Base-by-base conservation (phyloP, 352 stramenopile genomes). In the Salisapilia sapeloensis region DNA sequence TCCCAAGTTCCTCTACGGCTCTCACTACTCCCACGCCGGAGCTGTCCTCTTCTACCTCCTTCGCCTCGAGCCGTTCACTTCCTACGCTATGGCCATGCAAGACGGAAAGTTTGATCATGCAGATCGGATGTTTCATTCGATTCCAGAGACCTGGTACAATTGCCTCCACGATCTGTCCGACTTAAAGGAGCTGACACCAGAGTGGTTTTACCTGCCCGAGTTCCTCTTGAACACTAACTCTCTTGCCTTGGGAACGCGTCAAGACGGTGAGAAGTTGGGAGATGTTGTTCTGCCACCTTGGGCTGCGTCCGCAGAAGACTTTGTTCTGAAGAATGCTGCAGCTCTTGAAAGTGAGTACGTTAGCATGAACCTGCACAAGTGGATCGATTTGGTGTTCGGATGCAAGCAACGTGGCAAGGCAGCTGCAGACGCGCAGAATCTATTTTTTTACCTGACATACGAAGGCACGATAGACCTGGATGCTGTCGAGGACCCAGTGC, bases 391-490 rank as follows among this genome's bases (percentile, higher is more conserved):
- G 26, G 47, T 91, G 0, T 85, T 89, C 46, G 76, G 74, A 5
- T 59, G 51, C 9, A 85, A 63, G 30, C 65, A 92, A 34, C 59
- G 72, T 18, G 77, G 71, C 1, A 34, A 52, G 17, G 81, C 83
- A 19, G 91, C 94, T 6, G 65, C 96, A 20, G 66, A 84, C 9
- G 85, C 92, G 6, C 84, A 96, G 44, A 99, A 99, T 48, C 56
- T 98, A 7, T 99, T 98, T 51, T 97, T 98, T 51, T 96, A 98
- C 46, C 63, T 99, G 22, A 98, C 87, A 1, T 99, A 99, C 45
- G 93, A 98, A 63, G 94, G 94, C 26, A 92, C 93, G 53, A 92
- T 99, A 26, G 91, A 99, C 49, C 72, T 98, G 22, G 84, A 98
- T 45, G 93, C 91, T 5, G 92, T 94, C 49, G 55, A 92, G 16